These are phyloP conservation scores for Fraxinus xanthoxyloides DNA, from an alignment of 305 asterid genomes.

Conservation along the genomic window DNA sequence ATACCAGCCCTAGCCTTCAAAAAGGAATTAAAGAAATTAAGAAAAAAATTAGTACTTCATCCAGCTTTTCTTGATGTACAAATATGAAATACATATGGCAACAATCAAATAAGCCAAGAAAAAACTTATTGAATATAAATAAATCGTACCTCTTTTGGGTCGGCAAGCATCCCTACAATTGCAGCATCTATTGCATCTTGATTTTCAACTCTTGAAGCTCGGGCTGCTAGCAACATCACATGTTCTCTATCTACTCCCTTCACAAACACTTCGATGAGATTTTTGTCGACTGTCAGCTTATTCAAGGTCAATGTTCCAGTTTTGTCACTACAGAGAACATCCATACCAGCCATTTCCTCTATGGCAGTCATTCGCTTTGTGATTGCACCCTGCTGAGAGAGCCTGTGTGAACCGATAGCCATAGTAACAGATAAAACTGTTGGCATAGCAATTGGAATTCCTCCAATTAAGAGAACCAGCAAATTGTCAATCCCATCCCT, in stretches of 20 bases:
- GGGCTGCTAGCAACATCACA: slow-evolving; percentile 65
- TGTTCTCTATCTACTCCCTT: slow-evolving; percentile 65
- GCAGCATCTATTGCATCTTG: slow-evolving; percentile 92
- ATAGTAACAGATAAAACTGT: slow-evolving; percentile 52
- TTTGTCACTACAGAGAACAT: slow-evolving; percentile 55
- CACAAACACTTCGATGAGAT: slow-evolving; percentile 48
- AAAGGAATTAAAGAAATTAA: neutral
- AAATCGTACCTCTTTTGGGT: slow-evolving; percentile 67
- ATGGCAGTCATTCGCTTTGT: slow-evolving; percentile 57
- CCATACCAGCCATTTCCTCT: slow-evolving; percentile 65
- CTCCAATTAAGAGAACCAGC: slow-evolving; percentile 51
- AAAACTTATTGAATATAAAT: neutral
- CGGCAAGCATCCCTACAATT: slow-evolving; percentile 83
- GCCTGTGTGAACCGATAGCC: slow-evolving; percentile 62
- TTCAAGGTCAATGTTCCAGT: slow-evolving; percentile 54
- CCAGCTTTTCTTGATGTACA: neutral
- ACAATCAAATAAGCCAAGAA: neutral
- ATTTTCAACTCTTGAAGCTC: slow-evolving; percentile 78
- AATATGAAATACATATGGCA: neutral
- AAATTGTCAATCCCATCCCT: slow-evolving; percentile 51
- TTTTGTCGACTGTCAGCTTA: slow-evolving; percentile 49
- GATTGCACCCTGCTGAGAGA: slow-evolving; percentile 55
- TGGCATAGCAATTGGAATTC: slow-evolving; percentile 60
- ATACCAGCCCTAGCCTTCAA: slow-evolving; percentile 74
- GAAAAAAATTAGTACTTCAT: neutral